phyloP scores from a whole-genome alignment of 805 yeast genomes.

The Teunomyces pallodes region DNA sequence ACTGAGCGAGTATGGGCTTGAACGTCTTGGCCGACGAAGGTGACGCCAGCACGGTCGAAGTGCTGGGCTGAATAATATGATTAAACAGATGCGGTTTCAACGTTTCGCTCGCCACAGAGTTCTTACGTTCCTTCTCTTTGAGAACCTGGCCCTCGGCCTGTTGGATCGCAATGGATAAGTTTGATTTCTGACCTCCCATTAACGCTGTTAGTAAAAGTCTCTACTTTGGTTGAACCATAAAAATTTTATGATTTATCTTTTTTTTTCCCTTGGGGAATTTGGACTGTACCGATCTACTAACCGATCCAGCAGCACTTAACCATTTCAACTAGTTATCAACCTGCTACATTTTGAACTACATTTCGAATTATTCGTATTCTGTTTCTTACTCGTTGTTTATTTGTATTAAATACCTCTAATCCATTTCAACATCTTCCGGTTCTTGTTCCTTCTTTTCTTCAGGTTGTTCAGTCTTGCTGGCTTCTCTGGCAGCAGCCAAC shows the following conservation, averaged over 20 bases:
- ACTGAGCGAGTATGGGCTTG: conserved; percentile 36
- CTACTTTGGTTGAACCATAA: not conserved
- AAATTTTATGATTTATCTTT: not conserved
- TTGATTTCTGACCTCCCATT: conserved; percentile 34
- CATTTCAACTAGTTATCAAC: not conserved
- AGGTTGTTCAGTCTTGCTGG: conserved; percentile 25
- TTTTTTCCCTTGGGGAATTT: not conserved
- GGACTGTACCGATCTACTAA: not conserved
- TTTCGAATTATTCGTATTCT: not conserved
- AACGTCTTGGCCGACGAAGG: conserved; percentile 32
- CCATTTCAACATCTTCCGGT: conserved; percentile 34
- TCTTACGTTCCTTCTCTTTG: conserved; percentile 5
- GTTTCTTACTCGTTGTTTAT: not conserved
- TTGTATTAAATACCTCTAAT: conserved; percentile 12
- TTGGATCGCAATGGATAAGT: conserved; percentile 43
- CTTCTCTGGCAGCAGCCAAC: conserved; percentile 75
- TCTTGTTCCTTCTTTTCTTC: conserved; percentile 20
- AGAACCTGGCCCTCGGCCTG: conserved; percentile 30
- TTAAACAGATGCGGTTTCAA: conserved; percentile 12
- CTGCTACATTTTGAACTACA: not conserved
- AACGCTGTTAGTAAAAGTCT: not conserved
- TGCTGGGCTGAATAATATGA: conserved; percentile 21
- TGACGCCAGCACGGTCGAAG: conserved; percentile 31
- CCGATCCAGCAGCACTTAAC: not conserved
- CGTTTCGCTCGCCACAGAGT: conserved; percentile 1